Evolutionary conservation across 2,329 filamentous ascomycete species (phyloP), one percentile per base, ranked within the genome.

Genomic region (Chlorencoelia australis): DNA sequence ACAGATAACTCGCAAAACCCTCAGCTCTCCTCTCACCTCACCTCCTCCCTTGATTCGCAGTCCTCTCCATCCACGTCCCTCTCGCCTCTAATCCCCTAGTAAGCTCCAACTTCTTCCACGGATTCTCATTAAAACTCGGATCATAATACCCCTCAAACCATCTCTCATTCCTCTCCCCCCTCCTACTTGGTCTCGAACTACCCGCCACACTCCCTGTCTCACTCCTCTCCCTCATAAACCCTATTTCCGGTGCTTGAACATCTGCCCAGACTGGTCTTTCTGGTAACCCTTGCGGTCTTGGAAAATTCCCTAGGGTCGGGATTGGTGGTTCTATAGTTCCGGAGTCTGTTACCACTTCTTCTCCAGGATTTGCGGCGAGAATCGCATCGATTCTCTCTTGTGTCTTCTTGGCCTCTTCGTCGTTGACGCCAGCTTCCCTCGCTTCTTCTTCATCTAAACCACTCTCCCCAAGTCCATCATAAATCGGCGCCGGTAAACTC

Each of bases 141-240:
- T 83, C 71, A 56, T 85, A 87, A 56, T 82, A 84, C 22, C 67
- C 75, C 25, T 68, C 61, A 57, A 79, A 82, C 64, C 79, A 83
- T 1, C 59, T 60, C 40, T 62, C 58, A 43, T 66, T 64, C 33
- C 56, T 57, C 24, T 66, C 56, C 11, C 37, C 35, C 17, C 19
- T 21, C 9, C 38, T 17, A 35, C 45, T 30, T 40, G 37, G 26
- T 42, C 42, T 20, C 21, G 44, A 43, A 31, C 33, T 42, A n/a
- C n/a, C n/a, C 22, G 40, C 33, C 18, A 37, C 25, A 31, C 43
- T 40, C 9, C 30, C 42, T 11, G 40, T 30, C 30, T 42, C 39
- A 22, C 37, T 41, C 11, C 27, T 21, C 17, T 18, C 13, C 14
- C 24, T 41, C 22, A 32, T 39, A 3, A 18, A 33, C 22, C 35